Evolutionary conservation across 768 basidiomycete genomes (phyloP).

Genomic region (Chlorophyllum brunneum): DNA sequence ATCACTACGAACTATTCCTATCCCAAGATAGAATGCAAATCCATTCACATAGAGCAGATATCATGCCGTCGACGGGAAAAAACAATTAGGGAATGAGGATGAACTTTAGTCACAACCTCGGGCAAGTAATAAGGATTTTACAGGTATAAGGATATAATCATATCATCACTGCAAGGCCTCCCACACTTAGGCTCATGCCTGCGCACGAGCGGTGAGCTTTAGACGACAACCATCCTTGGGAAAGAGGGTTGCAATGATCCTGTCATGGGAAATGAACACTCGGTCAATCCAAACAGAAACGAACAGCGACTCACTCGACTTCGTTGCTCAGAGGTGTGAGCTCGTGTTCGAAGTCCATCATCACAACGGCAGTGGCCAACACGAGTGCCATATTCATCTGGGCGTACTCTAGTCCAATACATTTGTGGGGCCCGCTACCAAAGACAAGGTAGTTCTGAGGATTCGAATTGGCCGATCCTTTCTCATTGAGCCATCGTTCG

Average conservation of each 20-base stretch:
- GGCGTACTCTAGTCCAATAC: slow-evolving; percentile 92
- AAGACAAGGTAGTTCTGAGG: slow-evolving; percentile 97
- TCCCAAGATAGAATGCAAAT: neutral
- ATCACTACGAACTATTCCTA: neutral
- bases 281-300: neutral
- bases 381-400: slow-evolving; percentile 85
- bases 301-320: slow-evolving; percentile 61
- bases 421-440: slow-evolving; percentile 89
- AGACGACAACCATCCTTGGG: slow-evolving; percentile 89
- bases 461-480: slow-evolving; percentile 73
- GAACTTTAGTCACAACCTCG: too few species aligned
- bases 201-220: slow-evolving; percentile 63
- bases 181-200: slow-evolving; percentile 13
- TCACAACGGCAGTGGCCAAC: slow-evolving; percentile 74
- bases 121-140: neutral
- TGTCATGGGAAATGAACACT: slow-evolving; percentile 23
- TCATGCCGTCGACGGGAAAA: neutral
- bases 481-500: slow-evolving; percentile 89
- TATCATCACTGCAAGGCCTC: neutral
- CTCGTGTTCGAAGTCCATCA: slow-evolving; percentile 86
- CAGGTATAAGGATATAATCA: neutral
- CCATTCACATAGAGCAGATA: neutral
- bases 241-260: slow-evolving; percentile 96
- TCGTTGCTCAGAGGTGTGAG: slow-evolving; percentile 74
- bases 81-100: too few species aligned